Evolutionary conservation across 2,329 filamentous ascomycete species (phyloP).

Genomic region (Emmonsia crescens): DNA sequence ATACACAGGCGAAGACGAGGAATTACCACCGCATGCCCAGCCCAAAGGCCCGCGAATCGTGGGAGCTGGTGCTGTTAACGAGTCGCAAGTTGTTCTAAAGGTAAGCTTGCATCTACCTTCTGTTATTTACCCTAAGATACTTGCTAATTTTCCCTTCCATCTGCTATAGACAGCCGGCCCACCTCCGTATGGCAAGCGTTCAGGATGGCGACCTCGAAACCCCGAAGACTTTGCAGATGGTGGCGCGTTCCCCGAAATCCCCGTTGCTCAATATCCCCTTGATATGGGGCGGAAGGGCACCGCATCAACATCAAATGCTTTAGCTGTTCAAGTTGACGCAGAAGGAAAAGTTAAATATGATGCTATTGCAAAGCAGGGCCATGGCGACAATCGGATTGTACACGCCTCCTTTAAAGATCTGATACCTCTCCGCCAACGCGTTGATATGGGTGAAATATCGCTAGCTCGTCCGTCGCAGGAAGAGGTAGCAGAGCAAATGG

Average conservation of each 20-base stretch:
- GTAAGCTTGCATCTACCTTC: constrained; percentile 28
- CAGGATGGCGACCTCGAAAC: constrained; percentile 79
- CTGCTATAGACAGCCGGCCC: constrained; percentile 59
- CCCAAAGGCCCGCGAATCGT: constrained; percentile 75
- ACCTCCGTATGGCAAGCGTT: constrained; percentile 75
- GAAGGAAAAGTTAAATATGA: constrained; percentile 95
- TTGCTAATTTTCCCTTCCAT: constrained; percentile 10
- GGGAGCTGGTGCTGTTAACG: constrained; percentile 66
- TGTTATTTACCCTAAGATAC: background rate
- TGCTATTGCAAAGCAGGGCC: constrained; percentile 82
- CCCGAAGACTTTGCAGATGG: constrained; percentile 93
- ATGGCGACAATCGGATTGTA: constrained; percentile 71
- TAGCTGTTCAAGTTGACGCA: constrained; percentile 82
- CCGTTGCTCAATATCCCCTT: constrained; percentile 87
- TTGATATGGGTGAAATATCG: constrained; percentile 84
- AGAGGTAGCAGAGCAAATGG: constrained; percentile 70
- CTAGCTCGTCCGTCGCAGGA: constrained; percentile 76
- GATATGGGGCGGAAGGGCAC: constrained; percentile 80
- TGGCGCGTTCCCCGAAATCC: constrained; percentile 88
- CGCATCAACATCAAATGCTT: constrained; percentile 61
- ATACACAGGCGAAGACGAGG: constrained; percentile 83
- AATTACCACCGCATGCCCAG: constrained; percentile 58
- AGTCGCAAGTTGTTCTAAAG: constrained; percentile 74
- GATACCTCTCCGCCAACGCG: constrained; percentile 84
- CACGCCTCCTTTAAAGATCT: constrained; percentile 95